Conservation (phyloP, 1,139 yeast species). For the Pichia sp. region DNA sequence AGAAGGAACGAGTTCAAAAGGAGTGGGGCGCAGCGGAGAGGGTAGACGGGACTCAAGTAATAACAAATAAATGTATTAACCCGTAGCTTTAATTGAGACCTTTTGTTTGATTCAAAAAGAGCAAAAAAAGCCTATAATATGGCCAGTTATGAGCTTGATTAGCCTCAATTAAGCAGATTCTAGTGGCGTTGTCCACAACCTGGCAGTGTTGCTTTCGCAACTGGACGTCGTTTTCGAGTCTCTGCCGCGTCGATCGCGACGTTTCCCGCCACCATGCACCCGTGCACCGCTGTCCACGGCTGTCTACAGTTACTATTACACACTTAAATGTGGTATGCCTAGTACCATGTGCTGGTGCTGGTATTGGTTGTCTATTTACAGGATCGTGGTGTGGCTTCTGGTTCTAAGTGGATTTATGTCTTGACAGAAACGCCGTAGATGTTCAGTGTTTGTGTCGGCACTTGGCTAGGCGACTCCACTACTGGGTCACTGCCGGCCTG, state of each 20-base stretch:
- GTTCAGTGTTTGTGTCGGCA: conserved; percentile 41
- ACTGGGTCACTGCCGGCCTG: conserved; percentile 83
- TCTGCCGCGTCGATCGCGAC: neutral
- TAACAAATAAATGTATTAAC: conserved; percentile 5
- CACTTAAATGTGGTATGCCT: too few species aligned
- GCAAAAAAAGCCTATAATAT: neutral
- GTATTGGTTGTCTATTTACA: too few species aligned
- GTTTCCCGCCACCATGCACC: neutral
- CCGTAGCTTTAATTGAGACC: neutral
- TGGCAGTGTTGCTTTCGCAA: neutral
- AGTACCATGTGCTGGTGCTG: too few species aligned
- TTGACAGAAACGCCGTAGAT: conserved; percentile 40
- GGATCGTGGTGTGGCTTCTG: neutral
- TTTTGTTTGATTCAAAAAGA: neutral
- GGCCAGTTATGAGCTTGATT: neutral
- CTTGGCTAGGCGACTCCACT: conserved; percentile 75
- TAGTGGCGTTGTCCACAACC: conserved; percentile 1
- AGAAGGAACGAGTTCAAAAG: neutral
- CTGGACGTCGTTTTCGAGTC: neutral
- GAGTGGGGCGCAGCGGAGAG: neutral
- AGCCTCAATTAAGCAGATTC: neutral
- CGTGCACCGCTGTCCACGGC: neutral
- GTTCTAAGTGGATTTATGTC: neutral
- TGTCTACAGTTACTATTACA: too few species aligned
- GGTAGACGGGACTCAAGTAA: neutral